Evolutionary conservation across 1,284 basidiomycete genomes (phyloP).

Genomic region (Puccinia triticina): DNA sequence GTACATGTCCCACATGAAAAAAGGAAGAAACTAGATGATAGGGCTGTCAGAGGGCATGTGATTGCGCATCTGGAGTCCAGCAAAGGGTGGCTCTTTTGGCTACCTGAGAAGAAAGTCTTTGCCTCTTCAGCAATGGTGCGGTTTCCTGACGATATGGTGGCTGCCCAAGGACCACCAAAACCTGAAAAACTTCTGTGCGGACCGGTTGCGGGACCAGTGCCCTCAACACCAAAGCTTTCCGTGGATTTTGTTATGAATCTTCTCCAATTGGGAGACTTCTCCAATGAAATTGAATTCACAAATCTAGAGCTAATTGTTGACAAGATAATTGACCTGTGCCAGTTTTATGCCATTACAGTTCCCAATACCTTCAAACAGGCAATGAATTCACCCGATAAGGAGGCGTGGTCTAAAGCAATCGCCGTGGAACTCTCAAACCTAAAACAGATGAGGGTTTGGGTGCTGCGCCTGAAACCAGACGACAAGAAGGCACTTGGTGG

Average conservation of each 20-base stretch:
- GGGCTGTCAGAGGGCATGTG: not conserved
- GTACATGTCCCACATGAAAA: constrained; percentile 4
- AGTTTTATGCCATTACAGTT: not conserved
- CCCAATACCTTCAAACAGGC: constrained; percentile 3
- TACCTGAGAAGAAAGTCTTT: not conserved
- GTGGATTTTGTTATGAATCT: not conserved
- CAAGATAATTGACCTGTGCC: not conserved
- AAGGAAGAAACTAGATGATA: not conserved
- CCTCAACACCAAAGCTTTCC: not conserved
- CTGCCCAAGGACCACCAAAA: not conserved
- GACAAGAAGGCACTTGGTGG: not conserved
- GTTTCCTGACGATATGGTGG: not conserved
- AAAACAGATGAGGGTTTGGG: not conserved
- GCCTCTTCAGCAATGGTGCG: not conserved
- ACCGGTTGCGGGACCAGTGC: not conserved
- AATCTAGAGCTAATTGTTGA: not conserved
- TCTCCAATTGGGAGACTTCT: not conserved
- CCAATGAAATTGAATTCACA: not conserved
- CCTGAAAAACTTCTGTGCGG: too few species aligned
- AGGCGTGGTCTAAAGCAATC: not conserved
- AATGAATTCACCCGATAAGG: not conserved
- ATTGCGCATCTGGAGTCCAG: not conserved
- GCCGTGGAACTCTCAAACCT: constrained; percentile 3
- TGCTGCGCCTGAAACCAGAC: not conserved
- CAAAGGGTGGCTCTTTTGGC: not conserved